Base-by-base conservation (phyloP, 179 eudicot species). In the Silene vulgaris region DNA sequence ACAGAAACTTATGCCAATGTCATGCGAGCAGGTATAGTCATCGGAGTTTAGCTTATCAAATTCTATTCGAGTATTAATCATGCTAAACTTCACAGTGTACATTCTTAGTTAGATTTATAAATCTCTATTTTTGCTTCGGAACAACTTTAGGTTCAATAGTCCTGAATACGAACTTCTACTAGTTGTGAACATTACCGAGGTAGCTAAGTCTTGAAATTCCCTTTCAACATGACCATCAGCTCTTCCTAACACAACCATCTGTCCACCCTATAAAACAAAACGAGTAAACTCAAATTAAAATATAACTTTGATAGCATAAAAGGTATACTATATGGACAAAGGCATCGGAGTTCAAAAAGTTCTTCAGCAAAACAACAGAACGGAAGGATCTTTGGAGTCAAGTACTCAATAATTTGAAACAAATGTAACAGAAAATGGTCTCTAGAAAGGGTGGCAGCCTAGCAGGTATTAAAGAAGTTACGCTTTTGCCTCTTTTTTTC, bases 131-230 rank as follows among this genome's bases (percentile, higher is more conserved):
- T 21, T 20, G 26, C 57, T 21, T 37, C 28, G 11, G 1, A 3
- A 52, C 59, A 68, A 29, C 26, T 21, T 65, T 48, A 20, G 56
- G 23, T 21, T 50, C 62, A 8, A 20, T 11, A 30, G 13, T 67
- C n/a, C 13, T 48, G 29, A 50, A 19, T 16, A 65, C 40, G 50
- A 76, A 52, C 29, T 72, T 54, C 48, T 57, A 71, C 23, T 19
- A 78, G 35, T 54, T 74, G 14, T 14, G 32, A 57, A 2, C 65
- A 75, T 84, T 83, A 91, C 97, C 91, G 80, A 32, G 71, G 89
- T 72, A 65, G 87, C 90, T 57, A 91, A 85, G 83, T 65, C 82
- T 85, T 90, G 88, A 30, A 91, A 91, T 79, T 90, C 97, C 77
- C 77, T 83, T 73, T 86, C 85, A 14, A 91, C 88, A 69, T 82